Conservation (phyloP, 306 rosid genomes). For the Citrullus mucosospermus region DNA sequence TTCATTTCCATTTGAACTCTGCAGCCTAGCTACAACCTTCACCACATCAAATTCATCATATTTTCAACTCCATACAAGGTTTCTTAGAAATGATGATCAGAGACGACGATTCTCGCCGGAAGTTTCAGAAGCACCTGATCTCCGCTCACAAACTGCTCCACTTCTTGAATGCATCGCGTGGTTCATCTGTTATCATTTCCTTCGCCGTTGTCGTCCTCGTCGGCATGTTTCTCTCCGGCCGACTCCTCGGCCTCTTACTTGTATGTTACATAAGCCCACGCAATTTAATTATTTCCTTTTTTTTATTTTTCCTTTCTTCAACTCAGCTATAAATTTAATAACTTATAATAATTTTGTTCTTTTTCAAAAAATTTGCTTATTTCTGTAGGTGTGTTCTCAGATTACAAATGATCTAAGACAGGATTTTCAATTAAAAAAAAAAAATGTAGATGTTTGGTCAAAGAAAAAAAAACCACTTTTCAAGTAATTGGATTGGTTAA, state of each 20-base stretch:
- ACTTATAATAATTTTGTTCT: too few species aligned
- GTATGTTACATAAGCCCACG: neutral
- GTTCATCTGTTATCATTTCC: neutral
- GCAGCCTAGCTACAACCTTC: neutral
- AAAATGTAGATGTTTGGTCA: too few species aligned
- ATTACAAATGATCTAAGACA: too few species aligned
- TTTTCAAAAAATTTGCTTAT: too few species aligned
- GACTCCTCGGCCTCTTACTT: neutral
- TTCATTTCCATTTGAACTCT: neutral
- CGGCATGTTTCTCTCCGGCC: neutral
- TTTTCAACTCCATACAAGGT: too few species aligned
- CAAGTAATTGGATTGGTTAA: too few species aligned
- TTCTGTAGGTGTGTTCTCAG: too few species aligned
- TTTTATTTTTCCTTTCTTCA: neutral
- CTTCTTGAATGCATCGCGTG: neutral
- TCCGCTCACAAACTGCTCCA: neutral
- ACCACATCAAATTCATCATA: too few species aligned
- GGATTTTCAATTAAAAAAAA: too few species aligned
- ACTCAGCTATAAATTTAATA: too few species aligned
- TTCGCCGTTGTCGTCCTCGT: neutral
- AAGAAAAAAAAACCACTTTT: too few species aligned
- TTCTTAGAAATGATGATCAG: neutral
- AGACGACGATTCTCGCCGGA: slow-evolving; percentile 5
- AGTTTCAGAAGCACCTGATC: neutral
- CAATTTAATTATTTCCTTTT: neutral